Conservation (phyloP, 2,329 filamentous ascomycete species). For the Colletotrichum karsti region DNA sequence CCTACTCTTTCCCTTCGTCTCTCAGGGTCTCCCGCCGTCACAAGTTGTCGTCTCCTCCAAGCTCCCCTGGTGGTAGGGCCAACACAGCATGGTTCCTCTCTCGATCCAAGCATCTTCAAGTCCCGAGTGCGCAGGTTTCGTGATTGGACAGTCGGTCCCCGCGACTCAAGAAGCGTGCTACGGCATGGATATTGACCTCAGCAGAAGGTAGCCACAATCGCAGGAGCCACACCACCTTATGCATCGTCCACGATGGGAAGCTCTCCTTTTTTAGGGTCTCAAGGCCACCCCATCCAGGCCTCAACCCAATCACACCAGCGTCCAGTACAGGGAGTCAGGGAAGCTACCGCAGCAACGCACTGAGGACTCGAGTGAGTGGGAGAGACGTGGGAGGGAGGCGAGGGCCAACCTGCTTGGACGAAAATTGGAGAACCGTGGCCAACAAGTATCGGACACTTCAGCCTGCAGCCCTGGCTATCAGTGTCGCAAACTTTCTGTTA, state of each 20-base stretch:
- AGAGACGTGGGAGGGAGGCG: background rate
- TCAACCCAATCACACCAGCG: slow-evolving; percentile 1
- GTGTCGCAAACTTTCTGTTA: slow-evolving; percentile 19
- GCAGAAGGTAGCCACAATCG: slow-evolving; percentile 14
- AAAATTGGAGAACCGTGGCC: background rate
- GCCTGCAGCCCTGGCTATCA: slow-evolving; percentile 9
- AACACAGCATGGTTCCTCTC: background rate
- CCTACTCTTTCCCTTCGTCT: background rate
- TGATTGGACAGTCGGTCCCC: slow-evolving; percentile 15
- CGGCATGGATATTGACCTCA: slow-evolving; percentile 11
- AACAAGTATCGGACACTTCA: slow-evolving; percentile 18
- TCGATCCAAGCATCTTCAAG: slow-evolving; percentile 1
- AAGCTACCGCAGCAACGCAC: slow-evolving; percentile 3
- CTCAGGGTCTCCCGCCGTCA: slow-evolving; percentile 4
- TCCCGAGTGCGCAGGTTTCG: slow-evolving; percentile 16
- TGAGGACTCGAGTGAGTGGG: background rate
- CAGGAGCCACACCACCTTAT: slow-evolving; percentile 23
- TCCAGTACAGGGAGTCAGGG: slow-evolving; percentile 7
- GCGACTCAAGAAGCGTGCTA: slow-evolving; percentile 22
- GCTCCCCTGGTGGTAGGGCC: background rate
- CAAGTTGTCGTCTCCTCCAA: background rate
- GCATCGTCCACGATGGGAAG: slow-evolving; percentile 3
- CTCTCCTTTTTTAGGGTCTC: slow-evolving; percentile 1
- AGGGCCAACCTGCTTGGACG: slow-evolving; percentile 14
- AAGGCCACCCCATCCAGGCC: background rate